Evolutionary conservation across 1,139 yeast genomes (phyloP), one percentile per base, ranked within the genome.

Genomic region (Debaryomycetaceae sp.): DNA sequence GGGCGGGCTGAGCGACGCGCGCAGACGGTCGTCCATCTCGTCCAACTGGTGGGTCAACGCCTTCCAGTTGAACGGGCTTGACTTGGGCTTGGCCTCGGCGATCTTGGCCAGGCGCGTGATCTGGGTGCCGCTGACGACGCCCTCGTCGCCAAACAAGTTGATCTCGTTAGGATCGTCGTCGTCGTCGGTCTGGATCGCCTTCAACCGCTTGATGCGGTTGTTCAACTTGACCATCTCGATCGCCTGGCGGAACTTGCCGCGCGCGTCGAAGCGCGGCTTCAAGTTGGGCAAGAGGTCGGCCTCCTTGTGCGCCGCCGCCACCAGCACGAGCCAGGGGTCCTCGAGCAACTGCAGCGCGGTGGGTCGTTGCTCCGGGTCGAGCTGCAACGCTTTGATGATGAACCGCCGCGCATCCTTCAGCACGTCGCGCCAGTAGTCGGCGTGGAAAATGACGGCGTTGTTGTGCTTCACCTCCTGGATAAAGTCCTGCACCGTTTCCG

Each of bases 401-500:
- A 88, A 85, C 23, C 76, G 59, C 42, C 85, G 77, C 9, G 96
- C 96, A 34, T 77, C 83, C 27, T 66, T 65, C 7, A 89, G 78
- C 16, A 88, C 82, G 39, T 76, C 73, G 40, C 70, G 71, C 97
- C 97, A 91, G 59, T 88, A 86, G 43, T 80, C 84, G 23, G 78
- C 78, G 52, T 88, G 95, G 64, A 91, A 91, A 2, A 80, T 74
- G 19, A 88, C 91, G 5, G 83, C 86, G 39, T 75, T 66, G 41
- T 81, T 76, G 40, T 70, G 58, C 39, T 65, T 60, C 30, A 86
- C 94, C 53, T 89, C 97, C 30, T 71, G 73, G 30, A 89, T 59
- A 49, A 89, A 89, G 41, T 84, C 95, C 34, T 71, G 74, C 3
- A 83, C 86, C 36, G 76, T 82, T 49, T 89, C 96, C 1, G 95